Conservation (phyloP, 106 monocot species). For the Vanilla planifolia region DNA sequence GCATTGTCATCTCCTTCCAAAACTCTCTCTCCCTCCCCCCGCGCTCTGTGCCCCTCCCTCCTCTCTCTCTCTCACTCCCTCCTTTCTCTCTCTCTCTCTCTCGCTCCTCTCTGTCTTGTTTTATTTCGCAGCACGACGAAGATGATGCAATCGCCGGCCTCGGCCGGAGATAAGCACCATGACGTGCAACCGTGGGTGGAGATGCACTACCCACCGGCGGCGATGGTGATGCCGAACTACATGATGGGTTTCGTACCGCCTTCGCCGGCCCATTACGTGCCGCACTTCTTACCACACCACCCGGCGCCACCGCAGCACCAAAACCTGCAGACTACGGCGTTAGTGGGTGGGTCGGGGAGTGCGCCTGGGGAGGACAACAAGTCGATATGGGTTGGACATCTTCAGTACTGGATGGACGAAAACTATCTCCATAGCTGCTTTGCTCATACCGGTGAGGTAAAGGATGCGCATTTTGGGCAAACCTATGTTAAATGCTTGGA, state of each 20-base stretch:
- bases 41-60: neutral
- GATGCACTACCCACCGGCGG: conserved; percentile 34
- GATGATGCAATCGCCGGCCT: conserved; percentile 12
- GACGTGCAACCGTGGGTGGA: conserved; percentile 23
- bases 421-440: conserved; percentile 59
- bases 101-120: neutral
- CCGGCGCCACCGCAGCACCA: conserved; percentile 5
- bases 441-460: conserved; percentile 57
- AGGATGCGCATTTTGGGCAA: neutral
- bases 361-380: conserved; percentile 43
- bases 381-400: conserved; percentile 70
- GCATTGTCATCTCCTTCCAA: neutral
- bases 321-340: neutral
- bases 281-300: neutral
- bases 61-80: neutral
- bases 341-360: neutral
- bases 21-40: neutral
- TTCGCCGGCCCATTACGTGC: conserved; percentile 25
- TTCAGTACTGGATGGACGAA: conserved; percentile 82
- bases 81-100: neutral
- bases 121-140: neutral
- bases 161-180: conserved; percentile 9
- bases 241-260: conserved; percentile 40
- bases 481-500: neutral
- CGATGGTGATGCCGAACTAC: conserved; percentile 48